Conservation (phyloP, 768 basidiomycete genomes). For the Tulasnella sp. region DNA sequence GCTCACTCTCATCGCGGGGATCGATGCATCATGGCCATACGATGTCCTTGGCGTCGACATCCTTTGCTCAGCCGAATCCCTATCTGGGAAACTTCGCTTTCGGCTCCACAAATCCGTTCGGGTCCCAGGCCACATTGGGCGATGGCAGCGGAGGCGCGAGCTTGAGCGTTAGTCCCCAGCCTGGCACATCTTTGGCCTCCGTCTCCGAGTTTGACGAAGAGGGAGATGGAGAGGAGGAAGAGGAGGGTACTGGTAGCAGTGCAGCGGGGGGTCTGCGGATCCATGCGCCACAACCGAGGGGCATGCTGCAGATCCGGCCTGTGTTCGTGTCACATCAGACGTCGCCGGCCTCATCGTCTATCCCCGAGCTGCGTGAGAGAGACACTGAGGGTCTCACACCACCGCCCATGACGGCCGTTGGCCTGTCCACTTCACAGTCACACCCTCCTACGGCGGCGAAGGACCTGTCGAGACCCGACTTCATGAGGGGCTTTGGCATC, state of each 20-base stretch:
- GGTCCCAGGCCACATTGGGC: conserved; percentile 43
- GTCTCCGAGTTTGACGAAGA: conserved; percentile 17
- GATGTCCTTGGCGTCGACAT: conserved; percentile 52
- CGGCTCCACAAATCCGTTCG: conserved; percentile 53
- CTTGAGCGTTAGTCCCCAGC: conserved; percentile 14
- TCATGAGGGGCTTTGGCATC: conserved; percentile 66
- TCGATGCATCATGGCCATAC: conserved; percentile 49
- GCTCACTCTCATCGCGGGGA: neutral
- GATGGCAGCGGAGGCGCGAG: conserved; percentile 7
- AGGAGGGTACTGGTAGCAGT: neutral
- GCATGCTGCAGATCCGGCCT: conserved; percentile 10
- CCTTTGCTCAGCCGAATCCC: conserved; percentile 31
- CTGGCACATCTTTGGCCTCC: conserved; percentile 5
- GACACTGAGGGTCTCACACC: conserved; percentile 7
- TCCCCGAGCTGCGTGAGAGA: neutral
- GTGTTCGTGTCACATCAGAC: conserved; percentile 14
- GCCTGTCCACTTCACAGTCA: conserved; percentile 15
- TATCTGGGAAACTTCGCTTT: conserved; percentile 25
- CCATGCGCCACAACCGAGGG: conserved; percentile 14
- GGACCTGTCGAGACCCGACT: conserved; percentile 53
- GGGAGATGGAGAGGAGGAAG: conserved; percentile 11
- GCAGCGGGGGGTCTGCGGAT: conserved; percentile 8
- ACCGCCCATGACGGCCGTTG: conserved; percentile 33
- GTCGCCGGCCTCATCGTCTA: neutral
- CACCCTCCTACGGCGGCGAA: conserved; percentile 36